These are phyloP conservation scores for Cercophora samala DNA, from an alignment of 495 filamentous ascomycete species.

Conservation along the genomic window DNA sequence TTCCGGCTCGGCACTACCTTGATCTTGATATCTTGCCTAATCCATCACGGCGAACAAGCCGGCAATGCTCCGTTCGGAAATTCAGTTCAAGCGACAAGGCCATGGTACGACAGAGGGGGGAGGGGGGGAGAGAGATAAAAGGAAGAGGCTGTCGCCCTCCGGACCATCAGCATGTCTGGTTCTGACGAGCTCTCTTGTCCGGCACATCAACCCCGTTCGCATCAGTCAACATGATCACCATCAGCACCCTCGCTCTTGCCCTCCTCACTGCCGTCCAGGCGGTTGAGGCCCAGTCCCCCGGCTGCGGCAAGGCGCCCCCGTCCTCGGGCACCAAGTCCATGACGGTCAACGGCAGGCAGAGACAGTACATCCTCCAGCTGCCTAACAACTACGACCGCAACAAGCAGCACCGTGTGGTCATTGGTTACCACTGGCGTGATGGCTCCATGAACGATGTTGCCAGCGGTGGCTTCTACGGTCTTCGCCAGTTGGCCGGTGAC, in stretches of 20 bases:
- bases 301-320: conserved; percentile 41
- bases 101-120: neutral
- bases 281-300: conserved; percentile 28
- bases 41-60: neutral
- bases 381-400: conserved; percentile 43
- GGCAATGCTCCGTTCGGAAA: neutral
- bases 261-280: conserved; percentile 2
- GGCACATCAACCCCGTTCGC: neutral
- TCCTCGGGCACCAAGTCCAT: conserved; percentile 33
- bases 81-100: neutral
- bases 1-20: neutral
- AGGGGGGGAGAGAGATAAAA: neutral
- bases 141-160: no score
- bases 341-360: conserved; percentile 29
- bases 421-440: conserved; percentile 41
- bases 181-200: no score
- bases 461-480: conserved; percentile 33
- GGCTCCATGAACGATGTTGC: conserved; percentile 37
- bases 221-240: neutral
- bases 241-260: neutral
- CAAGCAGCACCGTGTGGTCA: conserved; percentile 39
- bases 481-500: conserved; percentile 36
- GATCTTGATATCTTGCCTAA: neutral
- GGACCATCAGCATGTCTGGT: no score
- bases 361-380: conserved; percentile 40